Base-by-base conservation (phyloP, 805 yeast species). In the Schwanniomyces vanrijiae region DNA sequence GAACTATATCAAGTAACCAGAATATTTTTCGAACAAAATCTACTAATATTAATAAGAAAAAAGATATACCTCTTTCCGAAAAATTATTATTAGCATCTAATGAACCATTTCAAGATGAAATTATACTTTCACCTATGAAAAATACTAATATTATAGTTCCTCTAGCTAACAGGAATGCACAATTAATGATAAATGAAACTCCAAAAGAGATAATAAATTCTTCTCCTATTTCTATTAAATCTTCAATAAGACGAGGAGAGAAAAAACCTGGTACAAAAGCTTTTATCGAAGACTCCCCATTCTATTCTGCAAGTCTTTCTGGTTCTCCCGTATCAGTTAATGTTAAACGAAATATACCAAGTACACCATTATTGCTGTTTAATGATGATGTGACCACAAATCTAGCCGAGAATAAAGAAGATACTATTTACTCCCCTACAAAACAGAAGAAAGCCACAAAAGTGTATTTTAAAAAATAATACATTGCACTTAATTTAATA, bases 261-360 rank as follows among this genome's bases (percentile, higher is more conserved):
- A 52, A 39, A 18, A 54, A 51, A 45, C 76, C 75, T 1, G 73
- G 78, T 4, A 72, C 65, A n/a, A 69, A 69, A 1, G 60, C 68
- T 2, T 47, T 66, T 0, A 54, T 66, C 4, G 54, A 50, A 37
- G 64, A 64, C 19, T 74, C 78, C 1, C 78, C 78, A 5, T 69
- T 68, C 47, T 69, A 53, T 46, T 59, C 57, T 13, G 56, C 60
- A 1, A 44, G 38, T 8, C 47, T 55, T 16, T 47, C 53, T 31
- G 61, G 56, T 1, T 56, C 62, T 5, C 61, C 62, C 14, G 25
- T 43, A 4, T 19, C 39, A 31, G 16, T 28, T 9, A 28, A 26
- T 21, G 20, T 16, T 13, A 40, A 8, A 14, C 24, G 18, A 16
- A 31, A 16, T 21, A 13, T 13, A 3, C 33, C 9, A 13, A 13